Percentiles rank a stretch among this genome's conserved stretches.
phyloP scores from a whole-genome alignment of 495 filamentous ascomycete genomes.

The Lasiosphaeria ovina region DNA sequence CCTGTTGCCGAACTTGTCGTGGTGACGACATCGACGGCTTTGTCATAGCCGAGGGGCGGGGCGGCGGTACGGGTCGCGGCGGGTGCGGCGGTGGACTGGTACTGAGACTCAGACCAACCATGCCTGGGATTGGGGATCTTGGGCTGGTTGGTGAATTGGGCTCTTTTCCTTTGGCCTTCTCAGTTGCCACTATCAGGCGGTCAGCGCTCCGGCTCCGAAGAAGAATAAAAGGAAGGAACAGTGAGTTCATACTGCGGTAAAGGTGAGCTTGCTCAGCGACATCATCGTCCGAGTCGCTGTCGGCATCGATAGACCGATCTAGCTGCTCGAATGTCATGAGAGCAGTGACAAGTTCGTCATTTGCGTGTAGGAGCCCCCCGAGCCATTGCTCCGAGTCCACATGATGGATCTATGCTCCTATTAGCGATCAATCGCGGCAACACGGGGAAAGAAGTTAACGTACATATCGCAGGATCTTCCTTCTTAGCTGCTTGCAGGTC shows the following conservation, averaged over 20 bases:
- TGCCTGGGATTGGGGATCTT: conserved; percentile 29
- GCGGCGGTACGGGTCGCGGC: conserved; percentile 40
- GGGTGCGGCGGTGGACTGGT: conserved; percentile 33
- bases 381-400: conserved; percentile 83
- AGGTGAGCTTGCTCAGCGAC: conserved; percentile 54
- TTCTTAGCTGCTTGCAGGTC: conserved; percentile 76
- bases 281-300: conserved; percentile 87
- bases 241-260: conserved; percentile 44
- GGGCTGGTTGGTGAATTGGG: conserved; percentile 37
- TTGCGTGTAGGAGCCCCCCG: conserved; percentile 75
- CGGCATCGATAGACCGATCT: conserved; percentile 92
- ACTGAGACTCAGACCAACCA: conserved; percentile 40
- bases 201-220: conserved; percentile 9
- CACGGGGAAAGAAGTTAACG: conserved; percentile 14
- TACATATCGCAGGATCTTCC: conserved; percentile 82
- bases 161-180: conserved; percentile 50
- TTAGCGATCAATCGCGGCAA: neutral
- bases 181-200: conserved; percentile 43
- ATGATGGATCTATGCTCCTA: conserved; percentile 61
- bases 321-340: conserved; percentile 92
- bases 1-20: conserved; percentile 29
- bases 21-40: conserved; percentile 29
- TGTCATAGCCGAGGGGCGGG: conserved; percentile 38
- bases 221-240: neutral
- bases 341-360: conserved; percentile 84